Percentiles rank a stretch among this genome's conserved stretches.
These are phyloP conservation scores for Phytopythium boreale DNA, from an alignment of 352 stramenopile species.

Conservation along the genomic window DNA sequence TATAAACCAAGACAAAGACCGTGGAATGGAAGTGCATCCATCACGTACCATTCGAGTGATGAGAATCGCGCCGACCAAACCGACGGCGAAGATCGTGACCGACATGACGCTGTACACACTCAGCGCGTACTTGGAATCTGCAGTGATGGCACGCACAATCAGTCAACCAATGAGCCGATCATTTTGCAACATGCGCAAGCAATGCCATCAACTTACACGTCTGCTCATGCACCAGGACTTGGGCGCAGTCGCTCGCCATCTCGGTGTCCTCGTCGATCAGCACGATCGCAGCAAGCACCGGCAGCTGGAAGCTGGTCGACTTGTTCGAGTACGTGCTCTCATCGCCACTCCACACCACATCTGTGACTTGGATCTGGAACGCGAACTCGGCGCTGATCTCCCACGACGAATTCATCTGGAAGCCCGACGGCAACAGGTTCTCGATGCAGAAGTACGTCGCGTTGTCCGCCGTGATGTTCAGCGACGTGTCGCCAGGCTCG, in stretches of 20 bases:
- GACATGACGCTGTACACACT: slow-evolving; percentile 89
- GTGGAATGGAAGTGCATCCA: background rate
- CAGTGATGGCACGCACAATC: background rate
- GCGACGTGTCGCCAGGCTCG: slow-evolving; percentile 42
- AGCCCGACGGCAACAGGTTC: slow-evolving; percentile 60
- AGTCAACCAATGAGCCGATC: slow-evolving; percentile 12
- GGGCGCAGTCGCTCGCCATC: slow-evolving; percentile 66
- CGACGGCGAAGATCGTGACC: slow-evolving; percentile 77
- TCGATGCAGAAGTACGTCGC: slow-evolving; percentile 74
- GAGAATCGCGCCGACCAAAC: slow-evolving; percentile 66
- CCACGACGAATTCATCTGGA: slow-evolving; percentile 55
- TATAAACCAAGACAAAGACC: background rate
- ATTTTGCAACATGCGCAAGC: background rate
- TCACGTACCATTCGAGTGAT: slow-evolving; percentile 79
- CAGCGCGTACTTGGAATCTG: slow-evolving; percentile 59
- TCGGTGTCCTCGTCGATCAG: slow-evolving; percentile 51
- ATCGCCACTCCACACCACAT: slow-evolving; percentile 40
- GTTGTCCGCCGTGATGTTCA: slow-evolving; percentile 53
- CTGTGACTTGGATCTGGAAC: slow-evolving; percentile 73
- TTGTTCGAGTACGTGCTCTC: slow-evolving; percentile 11
- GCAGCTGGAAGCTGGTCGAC: slow-evolving; percentile 33
- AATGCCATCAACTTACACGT: slow-evolving; percentile 40
- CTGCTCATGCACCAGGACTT: slow-evolving; percentile 58
- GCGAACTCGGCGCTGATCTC: slow-evolving; percentile 65
- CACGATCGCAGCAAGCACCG: slow-evolving; percentile 50